Conservation (phyloP, 305 asterid genomes). For the Ajuga reptans region DNA sequence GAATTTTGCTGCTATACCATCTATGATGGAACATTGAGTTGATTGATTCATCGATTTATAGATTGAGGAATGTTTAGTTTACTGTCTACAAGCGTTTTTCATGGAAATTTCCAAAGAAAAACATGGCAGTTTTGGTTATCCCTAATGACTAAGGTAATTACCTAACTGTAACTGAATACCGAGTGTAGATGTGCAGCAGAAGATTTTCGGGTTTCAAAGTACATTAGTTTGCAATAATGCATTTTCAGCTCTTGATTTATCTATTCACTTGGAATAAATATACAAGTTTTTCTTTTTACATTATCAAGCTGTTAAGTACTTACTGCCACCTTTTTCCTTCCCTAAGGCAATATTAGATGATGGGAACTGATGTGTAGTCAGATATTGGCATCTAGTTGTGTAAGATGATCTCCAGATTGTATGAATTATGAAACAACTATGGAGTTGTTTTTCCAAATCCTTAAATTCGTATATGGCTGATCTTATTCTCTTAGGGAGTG, state of each 20-base stretch:
- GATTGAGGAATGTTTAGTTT: not conserved
- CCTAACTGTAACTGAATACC: not conserved
- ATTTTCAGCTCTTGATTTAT: not conserved
- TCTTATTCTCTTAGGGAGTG: too few species aligned
- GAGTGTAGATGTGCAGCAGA: not conserved
- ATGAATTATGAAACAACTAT: too few species aligned
- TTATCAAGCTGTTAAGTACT: constrained; percentile 1
- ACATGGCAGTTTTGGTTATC: not conserved
- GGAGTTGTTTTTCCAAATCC: not conserved
- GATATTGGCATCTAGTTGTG: not conserved
- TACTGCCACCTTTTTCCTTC: not conserved
- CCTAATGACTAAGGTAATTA: not conserved
- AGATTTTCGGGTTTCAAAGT: not conserved
- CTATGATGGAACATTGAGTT: constrained; percentile 7
- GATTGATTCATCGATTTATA: constrained; percentile 6
- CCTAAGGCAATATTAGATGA: not conserved
- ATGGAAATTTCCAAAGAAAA: not conserved
- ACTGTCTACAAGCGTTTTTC: not conserved
- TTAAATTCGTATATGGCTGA: too few species aligned
- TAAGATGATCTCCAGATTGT: not conserved
- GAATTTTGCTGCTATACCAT: constrained; percentile 15
- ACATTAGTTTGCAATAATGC: not conserved
- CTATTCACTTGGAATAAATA: not conserved
- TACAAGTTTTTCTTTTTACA: not conserved
- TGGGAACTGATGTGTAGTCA: not conserved